Evolutionary conservation across 352 stramenopile genomes (phyloP).

Genomic region (Globisporangium viniferum): DNA sequence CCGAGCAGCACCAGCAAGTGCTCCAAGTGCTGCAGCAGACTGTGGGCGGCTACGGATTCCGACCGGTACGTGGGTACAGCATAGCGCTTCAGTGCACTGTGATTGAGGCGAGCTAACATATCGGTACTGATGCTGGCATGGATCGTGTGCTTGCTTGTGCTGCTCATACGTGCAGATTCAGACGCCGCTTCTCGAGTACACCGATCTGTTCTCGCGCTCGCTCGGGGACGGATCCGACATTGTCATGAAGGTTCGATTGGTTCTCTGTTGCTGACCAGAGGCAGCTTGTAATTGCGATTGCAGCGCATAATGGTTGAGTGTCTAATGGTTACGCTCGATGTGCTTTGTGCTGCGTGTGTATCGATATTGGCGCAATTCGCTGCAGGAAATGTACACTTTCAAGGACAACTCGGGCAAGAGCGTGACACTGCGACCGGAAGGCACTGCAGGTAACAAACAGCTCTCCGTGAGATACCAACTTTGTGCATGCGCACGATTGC

Average conservation of each 20-base stretch:
- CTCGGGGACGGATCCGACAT: conserved; percentile 85
- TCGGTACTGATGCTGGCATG: neutral
- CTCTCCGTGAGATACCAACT: neutral
- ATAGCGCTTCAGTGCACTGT: neutral
- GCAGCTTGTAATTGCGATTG: neutral
- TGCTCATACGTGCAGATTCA: conserved; percentile 47
- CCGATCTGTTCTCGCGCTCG: conserved; percentile 77
- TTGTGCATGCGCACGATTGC: neutral
- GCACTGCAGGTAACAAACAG: conserved; percentile 49
- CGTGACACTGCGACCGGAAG: conserved; percentile 81
- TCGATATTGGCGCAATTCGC: neutral
- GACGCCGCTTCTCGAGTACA: conserved; percentile 85
- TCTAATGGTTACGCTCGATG: neutral
- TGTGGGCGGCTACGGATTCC: conserved; percentile 74
- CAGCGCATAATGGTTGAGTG: too few relatives aligned
- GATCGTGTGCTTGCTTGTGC: neutral
- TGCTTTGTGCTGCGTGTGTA: neutral
- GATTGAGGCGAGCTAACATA: neutral
- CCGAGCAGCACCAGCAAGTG: conserved; percentile 63
- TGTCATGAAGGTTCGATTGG: conserved; percentile 70
- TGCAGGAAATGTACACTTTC: conserved; percentile 90
- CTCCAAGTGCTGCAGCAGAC: conserved; percentile 50
- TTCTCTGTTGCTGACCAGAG: neutral
- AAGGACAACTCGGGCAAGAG: conserved; percentile 85
- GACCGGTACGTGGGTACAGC: conserved; percentile 32